phyloP scores from a whole-genome alignment of 2,329 filamentous ascomycete genomes.

The Paraconiothyrium sp. region DNA sequence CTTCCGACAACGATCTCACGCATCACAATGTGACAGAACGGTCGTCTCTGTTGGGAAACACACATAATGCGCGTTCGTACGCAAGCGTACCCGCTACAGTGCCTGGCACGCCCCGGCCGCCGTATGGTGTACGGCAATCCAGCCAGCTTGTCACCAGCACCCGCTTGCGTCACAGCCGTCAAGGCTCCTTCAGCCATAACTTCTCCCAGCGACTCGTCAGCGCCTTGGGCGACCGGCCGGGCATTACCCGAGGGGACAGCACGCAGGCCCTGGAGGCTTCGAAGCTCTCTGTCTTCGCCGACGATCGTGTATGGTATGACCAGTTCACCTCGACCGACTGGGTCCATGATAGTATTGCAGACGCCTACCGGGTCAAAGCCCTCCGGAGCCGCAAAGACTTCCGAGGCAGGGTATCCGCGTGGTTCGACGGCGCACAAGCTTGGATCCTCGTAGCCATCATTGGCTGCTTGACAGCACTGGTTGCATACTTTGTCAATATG shows the following conservation, averaged over 20 bases:
- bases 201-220: slow-evolving; percentile 64
- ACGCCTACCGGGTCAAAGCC: slow-evolving; percentile 87
- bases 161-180: slow-evolving; percentile 44
- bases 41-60: slow-evolving; percentile 57
- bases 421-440: slow-evolving; percentile 88
- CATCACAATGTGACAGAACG: slow-evolving; percentile 55
- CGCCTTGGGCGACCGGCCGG: slow-evolving; percentile 65
- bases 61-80: slow-evolving; percentile 50
- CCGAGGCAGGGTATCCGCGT: slow-evolving; percentile 77
- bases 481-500: slow-evolving; percentile 90
- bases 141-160: slow-evolving; percentile 43
- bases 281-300: slow-evolving; percentile 72
- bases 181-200: slow-evolving; percentile 44
- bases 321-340: slow-evolving; percentile 98
- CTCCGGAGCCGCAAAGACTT: slow-evolving; percentile 84
- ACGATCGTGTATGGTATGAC: slow-evolving; percentile 97
- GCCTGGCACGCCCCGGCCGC: slow-evolving; percentile 54
- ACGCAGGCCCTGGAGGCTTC: slow-evolving; percentile 71
- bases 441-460: slow-evolving; percentile 94
- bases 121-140: slow-evolving; percentile 47
- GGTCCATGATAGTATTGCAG: slow-evolving; percentile 97
- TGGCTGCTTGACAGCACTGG: slow-evolving; percentile 81
- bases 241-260: slow-evolving; percentile 59
- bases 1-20: slow-evolving; percentile 48
- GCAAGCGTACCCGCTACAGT: slow-evolving; percentile 52